Evolutionary conservation across 179 eudicot species (phyloP), one percentile per base, ranked within the genome.

Genomic region (Heliamphora pulchella): DNA sequence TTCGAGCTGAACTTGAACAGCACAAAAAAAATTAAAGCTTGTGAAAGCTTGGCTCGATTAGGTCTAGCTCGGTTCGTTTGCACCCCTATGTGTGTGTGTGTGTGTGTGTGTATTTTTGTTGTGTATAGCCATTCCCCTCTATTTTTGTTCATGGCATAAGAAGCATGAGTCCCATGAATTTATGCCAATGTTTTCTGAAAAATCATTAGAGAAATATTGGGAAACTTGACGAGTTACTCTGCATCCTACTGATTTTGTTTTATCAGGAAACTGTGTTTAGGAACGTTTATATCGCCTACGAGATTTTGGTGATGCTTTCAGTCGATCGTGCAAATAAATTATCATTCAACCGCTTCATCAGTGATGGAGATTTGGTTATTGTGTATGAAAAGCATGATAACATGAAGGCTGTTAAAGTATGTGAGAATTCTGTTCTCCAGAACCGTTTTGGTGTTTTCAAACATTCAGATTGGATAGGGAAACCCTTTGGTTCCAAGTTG

Each of bases 401-500:
- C 68, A 91, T 93, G 97, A 95, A 92, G 86, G 87, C 97, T 61
- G 83, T 94, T 47, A 90, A 87, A 84, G 93, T 93, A 7, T 78
- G 86, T 44, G 84, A 81, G 46, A 82, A 82, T 7, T 81, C 90
- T 1, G 87, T 85, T 48, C 88, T 93, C 7, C 97, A 95, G 67
- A 95, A 91, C 80, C 91, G 97, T 4, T 95, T 91, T 79, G 98
- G 98, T 44, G 85, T 87, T 15, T 93, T 95, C 74, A 88, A 88
- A 82, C 98, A 92, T 88, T 84, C 91, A 1, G 93, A 93, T 73
- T 95, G 97, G 97, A 86, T 93, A 1, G 97, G 97, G 44, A 90
- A 88, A 74, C 93, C 93, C 31, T 95, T 93, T 81, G 98, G 98
- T 57, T 89, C 90, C 5, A 95, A 93, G 83, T 94, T 93, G 14